Evolutionary conservation across 768 basidiomycete species (phyloP), one percentile per base, ranked within the genome.

Genomic region (Gymnopilus junonius): DNA sequence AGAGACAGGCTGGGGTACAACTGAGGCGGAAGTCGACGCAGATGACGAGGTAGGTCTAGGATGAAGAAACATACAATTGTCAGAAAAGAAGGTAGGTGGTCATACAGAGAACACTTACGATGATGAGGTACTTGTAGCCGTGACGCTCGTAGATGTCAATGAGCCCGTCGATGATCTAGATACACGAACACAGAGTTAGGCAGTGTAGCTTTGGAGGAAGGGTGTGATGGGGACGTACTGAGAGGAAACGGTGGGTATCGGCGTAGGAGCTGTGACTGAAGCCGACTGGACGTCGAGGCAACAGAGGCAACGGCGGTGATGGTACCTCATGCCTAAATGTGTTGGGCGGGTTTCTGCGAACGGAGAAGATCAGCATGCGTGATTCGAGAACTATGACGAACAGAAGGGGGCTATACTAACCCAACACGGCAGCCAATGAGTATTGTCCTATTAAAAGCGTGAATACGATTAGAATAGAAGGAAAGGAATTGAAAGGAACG

Each of bases 341-440:
- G 35, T 63, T 61, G 17, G 62, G 59, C 42, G 65, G 65, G 43
- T 67, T 70, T 57, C 57, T 65, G 48, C 7, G 10, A n/a, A 39
- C 58, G 57, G 29, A n/a, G 29, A 14, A 25, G 51, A 46, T 17
- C 10, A 53, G 14, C n/a, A n/a, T 42, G 27, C 51, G 34, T 20
- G 29, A 23, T n/a, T 37, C n/a, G 27, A 32, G 31, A 42, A 31
- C 10, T 31, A 54, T 25, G 21, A 27, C 45, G 27, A 23, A 42
- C 3, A 14, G 23, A 10, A 6, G 17, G 1, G n/a, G 20, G 20
- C 29, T 50, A 32, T 29, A 63, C 66, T 50, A 57, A 69, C 67
- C 68, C 68, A 45, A 51, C 61, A 71, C 68, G 12, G 68, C 68
- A 32, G 57, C 65, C 23, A 71, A n/a, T 6, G 55, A 61, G 27